phyloP scores from a whole-genome alignment of 2,329 filamentous ascomycete species.

The Bertia moriformis region DNA sequence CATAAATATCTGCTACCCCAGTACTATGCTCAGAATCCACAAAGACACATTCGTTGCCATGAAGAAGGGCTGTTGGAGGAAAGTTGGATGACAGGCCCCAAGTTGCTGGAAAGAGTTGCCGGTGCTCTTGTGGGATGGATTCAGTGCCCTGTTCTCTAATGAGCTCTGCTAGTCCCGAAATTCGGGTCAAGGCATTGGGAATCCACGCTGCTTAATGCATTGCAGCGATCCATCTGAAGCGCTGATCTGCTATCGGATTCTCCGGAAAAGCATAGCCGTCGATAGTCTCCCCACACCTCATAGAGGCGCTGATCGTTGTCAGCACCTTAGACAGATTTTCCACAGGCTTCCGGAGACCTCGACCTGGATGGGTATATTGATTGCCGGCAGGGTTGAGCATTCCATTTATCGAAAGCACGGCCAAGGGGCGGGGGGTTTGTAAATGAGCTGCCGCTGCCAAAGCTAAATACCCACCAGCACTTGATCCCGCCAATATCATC shows the following conservation, averaged over 20 bases:
- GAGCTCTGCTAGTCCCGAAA: background rate
- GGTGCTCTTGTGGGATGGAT: background rate
- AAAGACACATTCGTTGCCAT: constrained; percentile 4
- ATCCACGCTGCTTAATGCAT: background rate
- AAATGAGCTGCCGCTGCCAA: constrained; percentile 4
- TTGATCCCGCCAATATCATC: constrained; percentile 6
- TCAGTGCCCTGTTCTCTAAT: background rate
- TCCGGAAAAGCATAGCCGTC: background rate
- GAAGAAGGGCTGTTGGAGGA: constrained; percentile 4
- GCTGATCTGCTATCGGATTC: background rate
- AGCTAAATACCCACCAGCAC: constrained; percentile 6
- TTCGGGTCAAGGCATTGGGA: constrained; percentile 1
- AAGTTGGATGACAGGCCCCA: constrained; percentile 3
- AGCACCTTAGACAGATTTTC: background rate
- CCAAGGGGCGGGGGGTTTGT: constrained; percentile 1
- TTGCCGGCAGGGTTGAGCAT: background rate
- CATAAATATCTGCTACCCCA: background rate
- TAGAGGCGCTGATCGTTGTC: background rate
- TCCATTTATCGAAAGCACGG: constrained; percentile 1
- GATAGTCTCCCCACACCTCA: background rate
- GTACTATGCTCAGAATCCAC: constrained; percentile 3
- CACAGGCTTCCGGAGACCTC: background rate
- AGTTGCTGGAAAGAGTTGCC: constrained; percentile 1
- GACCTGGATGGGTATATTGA: background rate
- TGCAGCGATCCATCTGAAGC: background rate